Base-by-base conservation (phyloP, 148 eudicot genomes). In the Amaranthus palmeri region DNA sequence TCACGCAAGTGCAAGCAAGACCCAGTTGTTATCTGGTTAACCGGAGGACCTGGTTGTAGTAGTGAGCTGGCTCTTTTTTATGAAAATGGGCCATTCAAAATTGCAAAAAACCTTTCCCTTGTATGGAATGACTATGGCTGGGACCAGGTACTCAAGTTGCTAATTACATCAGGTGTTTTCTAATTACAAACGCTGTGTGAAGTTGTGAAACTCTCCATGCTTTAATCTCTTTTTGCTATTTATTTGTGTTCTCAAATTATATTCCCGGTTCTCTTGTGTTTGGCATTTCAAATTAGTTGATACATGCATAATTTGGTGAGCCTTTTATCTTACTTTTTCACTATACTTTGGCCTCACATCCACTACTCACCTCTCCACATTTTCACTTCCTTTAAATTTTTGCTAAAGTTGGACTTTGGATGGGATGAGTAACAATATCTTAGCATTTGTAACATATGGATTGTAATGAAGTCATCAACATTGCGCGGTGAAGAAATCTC, bases 1-100 rank as follows among this genome's bases (percentile, higher is more conserved):
- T 92, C 97, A 67, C 91, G 96, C 45, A 82, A 72, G 84, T 85
- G 82, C 84, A 83, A 82, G 68, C 72, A 82, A 11, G 88, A 88
- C 66, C 97, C 97, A 63, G 90, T 92, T 80, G 97, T 90, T 45
- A 92, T 92, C 84, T 92, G 97, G 97, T 72, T 92, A 80, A 88
- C 91, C 69, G 96, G 97, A 72, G 96, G 97, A 54, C 97, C 97
- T 64, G 97, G 97, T 56, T 92, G 97, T 74, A 90, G 97, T 83
- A 92, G 97, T 78, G 97, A 92, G 81, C 79, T 92, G 81, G 97
- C 97, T 58, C 83, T 92, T 71, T 92, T 92, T 83, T 92, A 88
- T 84, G 97, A 92, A 75, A 92, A 92, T 76, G 97, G 97, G 51
- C 97, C 97, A 56, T 92, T 90, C 67, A 83, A 49, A 15, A 87